phyloP scores from a whole-genome alignment of 1,284 basidiomycete genomes.

The Cutaneotrichosporon cutaneum region DNA sequence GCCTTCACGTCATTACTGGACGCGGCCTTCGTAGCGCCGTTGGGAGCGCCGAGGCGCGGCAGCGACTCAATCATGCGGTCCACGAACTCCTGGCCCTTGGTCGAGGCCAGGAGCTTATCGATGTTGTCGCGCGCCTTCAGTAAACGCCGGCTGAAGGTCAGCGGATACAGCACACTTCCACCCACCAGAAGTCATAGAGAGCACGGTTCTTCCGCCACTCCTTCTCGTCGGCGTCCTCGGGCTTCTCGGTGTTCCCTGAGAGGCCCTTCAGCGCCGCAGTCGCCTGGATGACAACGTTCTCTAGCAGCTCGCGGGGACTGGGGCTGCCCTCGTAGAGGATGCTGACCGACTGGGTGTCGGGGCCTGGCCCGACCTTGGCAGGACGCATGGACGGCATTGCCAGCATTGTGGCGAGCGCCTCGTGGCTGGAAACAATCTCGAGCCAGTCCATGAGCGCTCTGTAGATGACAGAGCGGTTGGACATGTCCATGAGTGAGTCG shows the following conservation, averaged over 20 bases:
- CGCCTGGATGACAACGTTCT: constrained; percentile 83
- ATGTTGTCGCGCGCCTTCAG: constrained; percentile 73
- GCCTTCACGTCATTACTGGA: constrained; percentile 48
- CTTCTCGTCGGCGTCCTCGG: constrained; percentile 2
- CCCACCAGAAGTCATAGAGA: constrained; percentile 52
- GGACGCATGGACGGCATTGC: constrained; percentile 88
- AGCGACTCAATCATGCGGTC: constrained; percentile 69
- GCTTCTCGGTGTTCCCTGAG: constrained; percentile 56
- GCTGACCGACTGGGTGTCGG: constrained; percentile 14
- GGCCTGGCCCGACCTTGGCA: constrained; percentile 13
- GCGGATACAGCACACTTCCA: constrained; percentile 49
- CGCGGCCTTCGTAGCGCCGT: neutral
- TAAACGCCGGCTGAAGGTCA: constrained; percentile 75
- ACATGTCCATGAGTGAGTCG: constrained; percentile 89
- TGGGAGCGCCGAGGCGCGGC: constrained; percentile 61
- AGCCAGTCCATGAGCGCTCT: constrained; percentile 86
- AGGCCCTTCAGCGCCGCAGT: constrained; percentile 80
- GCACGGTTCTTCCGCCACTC: constrained; percentile 29
- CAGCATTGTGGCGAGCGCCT: constrained; percentile 87
- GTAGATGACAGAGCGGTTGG: constrained; percentile 78
- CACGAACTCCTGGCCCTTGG: constrained; percentile 79
- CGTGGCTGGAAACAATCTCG: constrained; percentile 86
- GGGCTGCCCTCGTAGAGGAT: constrained; percentile 84
- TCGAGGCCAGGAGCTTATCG: constrained; percentile 76
- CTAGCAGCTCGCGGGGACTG: constrained; percentile 81